Evolutionary conservation across 371 early-diverging fungal species (phyloP).

Genomic region (Blastocladiella emersonii): DNA sequence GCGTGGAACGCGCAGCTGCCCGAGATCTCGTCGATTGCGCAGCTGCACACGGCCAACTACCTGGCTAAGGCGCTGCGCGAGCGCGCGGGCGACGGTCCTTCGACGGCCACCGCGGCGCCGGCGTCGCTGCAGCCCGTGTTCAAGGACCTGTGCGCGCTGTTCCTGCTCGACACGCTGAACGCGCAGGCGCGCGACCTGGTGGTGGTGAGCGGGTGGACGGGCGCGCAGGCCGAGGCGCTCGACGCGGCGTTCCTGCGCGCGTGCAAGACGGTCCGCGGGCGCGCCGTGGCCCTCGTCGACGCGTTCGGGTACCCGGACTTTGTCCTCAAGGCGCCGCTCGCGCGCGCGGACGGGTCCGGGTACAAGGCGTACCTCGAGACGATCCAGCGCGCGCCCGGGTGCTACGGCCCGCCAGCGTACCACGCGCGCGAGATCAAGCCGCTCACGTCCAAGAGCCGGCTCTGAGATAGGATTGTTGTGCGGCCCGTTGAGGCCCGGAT

Average conservation of each 20-base stretch:
- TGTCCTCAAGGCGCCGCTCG: constrained; percentile 48
- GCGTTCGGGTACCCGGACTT: constrained; percentile 48
- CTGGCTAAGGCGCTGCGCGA: constrained; percentile 1
- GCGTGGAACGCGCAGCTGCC: constrained; percentile 28
- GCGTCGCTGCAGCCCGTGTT: not conserved
- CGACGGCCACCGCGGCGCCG: constrained; percentile 2
- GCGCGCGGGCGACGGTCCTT: constrained; percentile 4
- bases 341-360: constrained; percentile 44
- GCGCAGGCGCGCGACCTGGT: constrained; percentile 15
- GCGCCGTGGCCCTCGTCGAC: constrained; percentile 45
- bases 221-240: not conserved
- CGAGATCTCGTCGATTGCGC: constrained; percentile 22
- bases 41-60: constrained; percentile 21
- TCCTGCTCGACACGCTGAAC: constrained; percentile 12
- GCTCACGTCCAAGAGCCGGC: not conserved
- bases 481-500: no score
- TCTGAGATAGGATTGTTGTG: no score
- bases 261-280: constrained; percentile 36
- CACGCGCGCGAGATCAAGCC: constrained; percentile 11
- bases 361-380: constrained; percentile 22
- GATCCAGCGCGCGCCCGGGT: constrained; percentile 9
- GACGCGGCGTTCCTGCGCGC: not conserved
- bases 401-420: constrained; percentile 7
- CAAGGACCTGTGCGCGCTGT: constrained; percentile 11
- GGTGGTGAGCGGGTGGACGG: constrained; percentile 12